A percentile compares a stretch with the other conserved stretches of the same genome.
Evolutionary conservation across 2,329 filamentous ascomycete genomes (phyloP).

Genomic region (Alternaria sp.): DNA sequence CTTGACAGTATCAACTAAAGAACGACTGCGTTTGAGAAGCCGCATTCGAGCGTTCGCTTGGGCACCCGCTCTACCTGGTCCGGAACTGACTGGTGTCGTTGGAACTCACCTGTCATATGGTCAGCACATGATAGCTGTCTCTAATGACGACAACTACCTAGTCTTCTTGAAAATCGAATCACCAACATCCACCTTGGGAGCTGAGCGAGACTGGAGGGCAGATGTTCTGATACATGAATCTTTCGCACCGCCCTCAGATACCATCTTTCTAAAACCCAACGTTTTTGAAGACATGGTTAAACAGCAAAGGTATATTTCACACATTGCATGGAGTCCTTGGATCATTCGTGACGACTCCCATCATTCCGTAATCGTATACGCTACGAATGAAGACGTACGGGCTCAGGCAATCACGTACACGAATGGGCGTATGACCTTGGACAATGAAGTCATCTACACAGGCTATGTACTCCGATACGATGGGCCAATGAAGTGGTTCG

Average conservation of each 20-base stretch:
- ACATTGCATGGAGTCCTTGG: conserved; percentile 54
- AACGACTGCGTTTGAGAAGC: conserved; percentile 47
- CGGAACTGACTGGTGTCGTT: conserved; percentile 20
- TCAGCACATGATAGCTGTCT: conserved; percentile 47
- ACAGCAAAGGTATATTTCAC: conserved; percentile 45
- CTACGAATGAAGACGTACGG: conserved; percentile 45
- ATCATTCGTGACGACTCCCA: conserved; percentile 18
- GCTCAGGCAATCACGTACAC: conserved; percentile 32
- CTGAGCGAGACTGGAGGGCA: conserved; percentile 36
- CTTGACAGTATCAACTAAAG: conserved; percentile 31
- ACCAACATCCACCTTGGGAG: conserved; percentile 45
- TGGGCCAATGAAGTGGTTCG: conserved; percentile 44
- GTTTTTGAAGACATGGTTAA: conserved; percentile 43
- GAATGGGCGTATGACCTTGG: conserved; percentile 24
- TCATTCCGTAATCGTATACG: conserved; percentile 48
- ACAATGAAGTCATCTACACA: conserved; percentile 35
- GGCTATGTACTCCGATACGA: conserved; percentile 31
- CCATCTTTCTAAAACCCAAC: conserved; percentile 20
- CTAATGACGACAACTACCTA: conserved; percentile 55
- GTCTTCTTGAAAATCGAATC: conserved; percentile 49
- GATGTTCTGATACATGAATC: conserved; percentile 38
- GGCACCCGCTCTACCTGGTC: conserved; percentile 40
- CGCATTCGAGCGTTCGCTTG: conserved; percentile 56
- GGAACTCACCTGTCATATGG: conserved; percentile 39
- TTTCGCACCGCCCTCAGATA: conserved; percentile 22